A percentile compares a stretch with the other conserved stretches of the same genome.
Conservation (phyloP, 768 basidiomycete genomes). For the Strobilomyces confusus region DNA sequence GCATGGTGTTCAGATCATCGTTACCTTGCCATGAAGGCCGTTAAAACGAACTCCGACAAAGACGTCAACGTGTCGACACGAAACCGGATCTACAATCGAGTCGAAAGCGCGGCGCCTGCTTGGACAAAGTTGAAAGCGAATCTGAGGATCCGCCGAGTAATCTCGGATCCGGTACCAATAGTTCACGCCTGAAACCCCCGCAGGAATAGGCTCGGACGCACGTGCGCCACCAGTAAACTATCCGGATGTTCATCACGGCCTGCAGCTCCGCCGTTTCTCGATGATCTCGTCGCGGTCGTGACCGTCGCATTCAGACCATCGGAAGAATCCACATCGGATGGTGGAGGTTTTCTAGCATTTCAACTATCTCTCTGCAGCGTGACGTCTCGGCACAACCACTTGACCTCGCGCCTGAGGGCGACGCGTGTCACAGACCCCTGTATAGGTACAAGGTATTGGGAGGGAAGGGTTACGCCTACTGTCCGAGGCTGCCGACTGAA, state of each 20-base stretch:
- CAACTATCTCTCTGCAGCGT: not conserved
- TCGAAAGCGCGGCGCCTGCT: not conserved
- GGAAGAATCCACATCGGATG: not conserved
- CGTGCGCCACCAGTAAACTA: conserved; percentile 27
- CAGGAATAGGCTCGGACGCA: not conserved
- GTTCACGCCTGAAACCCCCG: no score
- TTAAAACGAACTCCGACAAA: not conserved
- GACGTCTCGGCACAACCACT: not conserved
- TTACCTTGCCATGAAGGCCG: not conserved
- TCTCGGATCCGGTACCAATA: no score
- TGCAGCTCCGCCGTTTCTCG: conserved; percentile 30
- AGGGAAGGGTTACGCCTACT: not conserved
- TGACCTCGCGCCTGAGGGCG: not conserved
- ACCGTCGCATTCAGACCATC: not conserved
- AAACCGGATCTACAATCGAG: not conserved
- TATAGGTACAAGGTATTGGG: not conserved
- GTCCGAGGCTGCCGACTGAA: not conserved
- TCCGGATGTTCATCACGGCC: conserved; percentile 15
- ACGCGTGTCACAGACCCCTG: not conserved
- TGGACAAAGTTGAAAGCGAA: conserved; percentile 11
- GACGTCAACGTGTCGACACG: not conserved
- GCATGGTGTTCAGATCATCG: not conserved
- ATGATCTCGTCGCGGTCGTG: conserved; percentile 29
- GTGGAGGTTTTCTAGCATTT: not conserved
- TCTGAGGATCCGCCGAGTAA: conserved; percentile 1